Evolutionary conservation across 2,329 filamentous ascomycete species (phyloP).

Genomic region (Alternaria arbusti): DNA sequence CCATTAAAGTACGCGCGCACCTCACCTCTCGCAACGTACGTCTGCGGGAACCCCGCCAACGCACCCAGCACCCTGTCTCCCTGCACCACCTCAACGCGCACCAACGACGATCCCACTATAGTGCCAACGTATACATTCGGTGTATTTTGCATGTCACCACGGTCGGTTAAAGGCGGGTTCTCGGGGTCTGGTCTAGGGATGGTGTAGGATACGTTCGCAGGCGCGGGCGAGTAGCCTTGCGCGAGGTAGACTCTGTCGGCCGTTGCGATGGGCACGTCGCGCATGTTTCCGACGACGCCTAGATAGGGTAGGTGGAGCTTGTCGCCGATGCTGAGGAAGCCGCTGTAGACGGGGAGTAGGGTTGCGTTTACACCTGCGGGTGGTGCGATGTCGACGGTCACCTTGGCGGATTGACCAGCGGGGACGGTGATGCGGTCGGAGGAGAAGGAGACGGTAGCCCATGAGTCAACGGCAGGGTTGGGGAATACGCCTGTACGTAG

Average conservation of each 20-base stretch:
- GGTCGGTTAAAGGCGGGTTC: conserved; percentile 7
- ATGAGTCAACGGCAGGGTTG: conserved; percentile 10
- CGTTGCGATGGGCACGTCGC: conserved; percentile 7
- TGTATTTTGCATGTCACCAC: not conserved
- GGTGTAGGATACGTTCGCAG: conserved; percentile 12
- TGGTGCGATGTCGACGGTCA: not conserved
- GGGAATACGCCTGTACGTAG: conserved; percentile 7
- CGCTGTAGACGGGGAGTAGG: conserved; percentile 29
- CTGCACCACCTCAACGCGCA: conserved; percentile 16
- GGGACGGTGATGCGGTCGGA: conserved; percentile 26
- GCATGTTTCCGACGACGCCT: conserved; percentile 27
- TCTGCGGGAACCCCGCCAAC: conserved; percentile 13
- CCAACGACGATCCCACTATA: not conserved
- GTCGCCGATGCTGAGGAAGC: conserved; percentile 20
- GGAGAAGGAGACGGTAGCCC: conserved; percentile 17
- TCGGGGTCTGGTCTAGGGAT: conserved; percentile 18
- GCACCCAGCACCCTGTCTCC: conserved; percentile 1
- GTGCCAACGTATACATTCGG: conserved; percentile 1
- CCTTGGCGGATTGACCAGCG: conserved; percentile 1
- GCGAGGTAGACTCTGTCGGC: conserved; percentile 13
- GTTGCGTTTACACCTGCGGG: conserved; percentile 12
- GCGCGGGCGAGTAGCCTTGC: conserved; percentile 5
- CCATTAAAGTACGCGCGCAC: conserved; percentile 18
- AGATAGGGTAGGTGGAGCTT: conserved; percentile 26
- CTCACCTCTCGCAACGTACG: conserved; percentile 6